Percentiles rank a stretch among this genome's conserved stretches.
These are phyloP conservation scores for Vicia sativa DNA, from an alignment of 306 rosid genomes.

Conservation along the genomic window DNA sequence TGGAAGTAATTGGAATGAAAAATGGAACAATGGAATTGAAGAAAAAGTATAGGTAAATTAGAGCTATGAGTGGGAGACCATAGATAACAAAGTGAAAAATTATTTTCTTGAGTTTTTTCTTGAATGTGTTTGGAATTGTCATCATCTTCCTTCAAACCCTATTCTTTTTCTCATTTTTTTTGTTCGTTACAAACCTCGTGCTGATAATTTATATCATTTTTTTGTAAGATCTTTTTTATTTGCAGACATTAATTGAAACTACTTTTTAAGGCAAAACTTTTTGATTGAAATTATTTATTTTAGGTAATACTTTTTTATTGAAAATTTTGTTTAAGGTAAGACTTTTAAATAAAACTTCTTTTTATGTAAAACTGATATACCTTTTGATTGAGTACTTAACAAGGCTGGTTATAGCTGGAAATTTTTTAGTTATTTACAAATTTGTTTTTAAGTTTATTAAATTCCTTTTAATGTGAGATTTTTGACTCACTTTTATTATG, in stretches of 20 bases:
- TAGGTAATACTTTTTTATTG: no score
- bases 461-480: no score
- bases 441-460: no score
- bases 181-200: neutral
- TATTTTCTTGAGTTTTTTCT: neutral
- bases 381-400: no score
- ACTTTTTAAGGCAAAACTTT: neutral
- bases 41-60: neutral
- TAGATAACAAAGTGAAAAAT: neutral
- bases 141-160: neutral
- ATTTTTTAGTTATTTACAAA: no score
- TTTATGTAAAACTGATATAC: no score
- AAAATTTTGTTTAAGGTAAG: no score
- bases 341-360: no score
- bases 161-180: neutral
- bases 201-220: neutral
- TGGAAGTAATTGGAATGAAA: neutral
- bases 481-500: no score
- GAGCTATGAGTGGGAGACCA: slow-evolving; percentile 11
- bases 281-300: neutral
- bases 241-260: no score
- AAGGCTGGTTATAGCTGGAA: no score
- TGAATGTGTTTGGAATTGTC: neutral
- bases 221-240: no score
- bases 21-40: neutral